Evolutionary conservation across 345 rosid genomes (phyloP), one percentile per base, ranked within the genome.

Genomic region (Pugionium cornutum): DNA sequence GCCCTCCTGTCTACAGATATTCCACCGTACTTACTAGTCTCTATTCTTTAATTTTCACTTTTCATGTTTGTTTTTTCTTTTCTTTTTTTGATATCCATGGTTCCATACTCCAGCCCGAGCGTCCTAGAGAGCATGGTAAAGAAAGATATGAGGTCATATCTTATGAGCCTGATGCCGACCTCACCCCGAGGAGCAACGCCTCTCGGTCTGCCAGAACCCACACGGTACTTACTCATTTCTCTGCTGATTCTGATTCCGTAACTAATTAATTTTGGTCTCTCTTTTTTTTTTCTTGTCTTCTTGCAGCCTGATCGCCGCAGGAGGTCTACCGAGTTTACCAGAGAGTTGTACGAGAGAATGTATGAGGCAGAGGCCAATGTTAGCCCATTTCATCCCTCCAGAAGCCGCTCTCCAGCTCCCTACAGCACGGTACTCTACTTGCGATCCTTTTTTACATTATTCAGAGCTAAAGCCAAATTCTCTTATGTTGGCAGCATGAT

Each of bases 341-440:
- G 61, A 70, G 63, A 70, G 55, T 11, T 61, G 34, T 11, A 62
- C 30, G 75, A 69, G 33, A 52, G 55, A 69, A 61, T 52, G 62
- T 61, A 61, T 44, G 67, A 70, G 36, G 68, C 75, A 30, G 57
- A 70, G 41, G 68, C 75, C 50, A 70, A 62, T 39, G 75, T 70
- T 43, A 70, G 75, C 68, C 75, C 75, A 40, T 70, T 70, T 54
- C 75, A 70, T 42, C 75, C 75, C 36, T 70, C 68, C 34, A 53
- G 75, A 30, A 69, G 74, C 74, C 67, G 74, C 18, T 69, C 74
- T 35, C 74, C 74, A 43, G 62, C 74, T 69, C 62, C 74, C 46
- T 53, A 53, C 54, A 52, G 53, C 32, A 61, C 48, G 40, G 74
- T 69, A 61, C 67, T 69, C 43, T 33, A 42, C 30, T 33, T 52